These are phyloP conservation scores for Gossypium davidsonii DNA, from an alignment of 441 rosid species.

Conservation along the genomic window DNA sequence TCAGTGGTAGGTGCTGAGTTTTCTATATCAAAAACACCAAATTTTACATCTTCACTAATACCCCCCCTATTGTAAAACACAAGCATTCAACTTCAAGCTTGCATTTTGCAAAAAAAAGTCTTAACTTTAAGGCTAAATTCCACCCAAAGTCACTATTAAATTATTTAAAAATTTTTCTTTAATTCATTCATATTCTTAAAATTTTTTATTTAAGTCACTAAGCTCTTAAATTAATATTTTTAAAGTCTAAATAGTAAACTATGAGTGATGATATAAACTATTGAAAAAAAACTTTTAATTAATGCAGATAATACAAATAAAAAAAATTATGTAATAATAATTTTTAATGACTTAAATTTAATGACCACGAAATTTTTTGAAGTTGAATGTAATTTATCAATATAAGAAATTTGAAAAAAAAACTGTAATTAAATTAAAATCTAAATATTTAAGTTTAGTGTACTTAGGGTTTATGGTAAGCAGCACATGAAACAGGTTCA, in stretches of 20 bases:
- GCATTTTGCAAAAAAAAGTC: constrained; percentile 14
- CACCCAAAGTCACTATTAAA: too few relatives aligned
- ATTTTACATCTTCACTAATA: constrained; percentile 9
- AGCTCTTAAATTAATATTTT: background rate
- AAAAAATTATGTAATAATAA: background rate
- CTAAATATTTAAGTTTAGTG: background rate
- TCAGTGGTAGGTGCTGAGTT: constrained; percentile 58
- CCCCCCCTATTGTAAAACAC: constrained; percentile 23
- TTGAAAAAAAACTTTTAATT: too few relatives aligned
- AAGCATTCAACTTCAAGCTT: constrained; percentile 15
- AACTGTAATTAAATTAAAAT: background rate
- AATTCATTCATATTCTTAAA: too few relatives aligned
- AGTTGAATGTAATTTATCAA: too few relatives aligned
- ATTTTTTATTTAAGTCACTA: background rate
- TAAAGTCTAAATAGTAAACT: background rate
- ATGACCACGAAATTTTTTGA: rapidly evolving
- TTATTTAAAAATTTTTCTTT: too few relatives aligned
- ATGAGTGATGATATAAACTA: background rate
- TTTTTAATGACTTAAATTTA: too few relatives aligned
- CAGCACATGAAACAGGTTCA: background rate
- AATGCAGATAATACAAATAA: background rate
- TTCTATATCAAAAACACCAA: constrained; percentile 27
- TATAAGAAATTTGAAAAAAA: too few relatives aligned
- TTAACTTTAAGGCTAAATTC: background rate
- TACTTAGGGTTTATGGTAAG: background rate